Evolutionary conservation across 495 filamentous ascomycete genomes (phyloP), one percentile per base, ranked within the genome.

Genomic region (Chaetomidium leptoderma): DNA sequence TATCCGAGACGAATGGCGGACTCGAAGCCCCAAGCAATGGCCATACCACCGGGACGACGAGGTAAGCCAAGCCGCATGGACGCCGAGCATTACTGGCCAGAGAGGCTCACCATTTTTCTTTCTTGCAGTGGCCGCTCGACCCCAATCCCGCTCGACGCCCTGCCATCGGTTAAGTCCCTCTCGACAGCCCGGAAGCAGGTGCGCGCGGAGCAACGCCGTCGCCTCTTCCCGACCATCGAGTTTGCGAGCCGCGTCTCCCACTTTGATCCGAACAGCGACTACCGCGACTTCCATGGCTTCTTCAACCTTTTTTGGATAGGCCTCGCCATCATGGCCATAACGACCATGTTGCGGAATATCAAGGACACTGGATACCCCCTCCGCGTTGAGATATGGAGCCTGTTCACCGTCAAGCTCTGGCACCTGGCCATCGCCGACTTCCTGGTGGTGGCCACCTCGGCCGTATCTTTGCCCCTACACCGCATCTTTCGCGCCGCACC

Each of bases 271-370:
- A 80, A 82, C 49, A 92, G 88, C 74, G 90, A 96, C 64, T 95
- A 97, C 63, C 84, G 85, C 56, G 89, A 98, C 65, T 98, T 98
- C 72, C 84, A 91, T 60, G 93, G 93, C 60, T 98, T 98, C 80
- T 98, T 96, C 72, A 87, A 91, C 42, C 80, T 98, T 40, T 98
- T 97, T 74, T 98, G 93, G 93, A 92, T 98, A 47, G 90, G 88
- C 6, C 75, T 98, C 55, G 88, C 90, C 51, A 95, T 98, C 71
- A 96, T 98, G 93, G 90, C 91, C 58, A 86, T 96, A 52, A 97
- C 93, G 11, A 89, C 88, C 9, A 86, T 88, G 74, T 73, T 97
- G 66, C 83, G 93, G 66, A 98, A 95, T 66, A 84, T 93, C 65
- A 96, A 92, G 69, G 92, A 97, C 65, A 97, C 92, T 0, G 92